phyloP scores from a whole-genome alignment of 2,329 filamentous ascomycete genomes.

The Dothiorella sarmentorum region DNA sequence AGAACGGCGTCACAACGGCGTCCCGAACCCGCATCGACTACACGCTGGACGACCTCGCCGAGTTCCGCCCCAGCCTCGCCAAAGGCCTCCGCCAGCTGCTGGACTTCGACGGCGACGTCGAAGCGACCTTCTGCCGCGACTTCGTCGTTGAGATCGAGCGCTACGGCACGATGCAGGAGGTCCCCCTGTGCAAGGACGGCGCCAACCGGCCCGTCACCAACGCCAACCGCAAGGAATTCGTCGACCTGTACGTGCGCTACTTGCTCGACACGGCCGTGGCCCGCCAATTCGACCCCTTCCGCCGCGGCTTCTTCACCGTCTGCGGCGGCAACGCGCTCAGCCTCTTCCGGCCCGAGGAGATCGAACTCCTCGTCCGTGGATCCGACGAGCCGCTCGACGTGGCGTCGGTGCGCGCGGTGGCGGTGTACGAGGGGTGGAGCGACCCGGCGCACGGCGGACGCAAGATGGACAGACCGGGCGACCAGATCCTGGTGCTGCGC shows the following conservation, averaged over 20 bases:
- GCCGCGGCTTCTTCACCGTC: slow-evolving; percentile 88
- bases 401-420: slow-evolving; percentile 68
- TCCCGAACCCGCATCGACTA: slow-evolving; percentile 42
- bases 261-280: slow-evolving; percentile 73
- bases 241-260: slow-evolving; percentile 78
- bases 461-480: slow-evolving; percentile 34
- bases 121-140: slow-evolving; percentile 74
- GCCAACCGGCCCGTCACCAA: slow-evolving; percentile 53
- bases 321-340: slow-evolving; percentile 85
- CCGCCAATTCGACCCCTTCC: slow-evolving; percentile 89
- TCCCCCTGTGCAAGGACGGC: slow-evolving; percentile 69
- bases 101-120: slow-evolving; percentile 80
- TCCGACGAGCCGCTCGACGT: slow-evolving; percentile 83
- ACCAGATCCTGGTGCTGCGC: slow-evolving; percentile 51
- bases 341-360: slow-evolving; percentile 85
- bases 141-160: slow-evolving; percentile 75
- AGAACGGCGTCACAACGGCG: slow-evolving; percentile 40
- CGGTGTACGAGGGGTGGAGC: slow-evolving; percentile 79
- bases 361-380: slow-evolving; percentile 80
- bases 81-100: slow-evolving; percentile 71
- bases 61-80: slow-evolving; percentile 74
- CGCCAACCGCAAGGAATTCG: slow-evolving; percentile 77
- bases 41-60: slow-evolving; percentile 75
- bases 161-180: slow-evolving; percentile 64
- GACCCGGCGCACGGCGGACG: slow-evolving; percentile 21